phyloP scores from a whole-genome alignment of 441 rosid genomes.

The Pelargonium cotyledonis region DNA sequence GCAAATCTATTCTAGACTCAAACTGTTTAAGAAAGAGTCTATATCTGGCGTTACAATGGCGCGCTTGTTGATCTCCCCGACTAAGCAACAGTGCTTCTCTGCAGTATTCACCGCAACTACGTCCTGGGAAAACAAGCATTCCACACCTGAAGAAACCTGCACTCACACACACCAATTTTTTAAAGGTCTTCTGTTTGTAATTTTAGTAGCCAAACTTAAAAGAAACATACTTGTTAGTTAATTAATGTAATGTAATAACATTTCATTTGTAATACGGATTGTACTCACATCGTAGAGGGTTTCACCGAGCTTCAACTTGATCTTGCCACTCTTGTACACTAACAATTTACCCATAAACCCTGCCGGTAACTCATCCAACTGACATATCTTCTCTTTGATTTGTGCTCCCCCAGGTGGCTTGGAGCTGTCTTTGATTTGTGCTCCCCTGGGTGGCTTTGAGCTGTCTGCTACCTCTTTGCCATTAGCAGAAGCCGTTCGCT shows the following conservation, averaged over 20 bases:
- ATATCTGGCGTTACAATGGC: constrained; percentile 58
- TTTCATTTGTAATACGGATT: neutral
- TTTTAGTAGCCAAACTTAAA: no score
- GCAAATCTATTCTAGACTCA: constrained; percentile 25
- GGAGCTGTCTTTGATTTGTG: constrained; percentile 31
- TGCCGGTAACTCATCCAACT: constrained; percentile 46
- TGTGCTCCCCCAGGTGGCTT: constrained; percentile 13
- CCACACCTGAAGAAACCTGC: constrained; percentile 66
- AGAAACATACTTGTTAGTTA: no score
- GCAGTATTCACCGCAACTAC: constrained; percentile 44
- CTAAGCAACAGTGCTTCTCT: constrained; percentile 45
- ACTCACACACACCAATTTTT: neutral
- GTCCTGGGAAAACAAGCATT: constrained; percentile 61
- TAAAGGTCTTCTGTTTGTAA: no score
- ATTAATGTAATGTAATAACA: no score
- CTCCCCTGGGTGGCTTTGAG: constrained; percentile 28
- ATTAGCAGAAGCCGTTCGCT: constrained; percentile 31
- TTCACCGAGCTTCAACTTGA: constrained; percentile 77
- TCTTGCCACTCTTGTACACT: constrained; percentile 68
- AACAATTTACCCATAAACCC: constrained; percentile 78
- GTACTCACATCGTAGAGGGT: constrained; percentile 61
- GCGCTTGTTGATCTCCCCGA: constrained; percentile 67
- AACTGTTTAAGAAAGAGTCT: constrained; percentile 39
- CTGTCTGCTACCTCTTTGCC: constrained; percentile 21
- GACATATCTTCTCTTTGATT: constrained; percentile 24